phyloP scores from a whole-genome alignment of 495 filamentous ascomycete genomes.

The Hyaloscypha hepaticicola region DNA sequence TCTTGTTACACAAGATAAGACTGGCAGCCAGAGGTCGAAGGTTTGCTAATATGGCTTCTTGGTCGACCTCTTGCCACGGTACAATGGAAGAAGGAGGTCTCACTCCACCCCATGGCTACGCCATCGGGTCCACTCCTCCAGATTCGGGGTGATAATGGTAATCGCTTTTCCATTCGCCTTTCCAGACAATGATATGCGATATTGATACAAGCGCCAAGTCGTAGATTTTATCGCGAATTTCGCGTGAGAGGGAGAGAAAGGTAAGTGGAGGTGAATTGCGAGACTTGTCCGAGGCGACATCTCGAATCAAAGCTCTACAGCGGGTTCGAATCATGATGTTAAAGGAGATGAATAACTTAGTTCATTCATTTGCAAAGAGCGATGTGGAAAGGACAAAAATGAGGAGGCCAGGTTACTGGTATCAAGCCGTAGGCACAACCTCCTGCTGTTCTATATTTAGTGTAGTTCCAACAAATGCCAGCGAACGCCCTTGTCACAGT shows the following conservation, averaged over 20 bases:
- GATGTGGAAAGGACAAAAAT: not conserved
- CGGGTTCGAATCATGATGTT: constrained; percentile 8
- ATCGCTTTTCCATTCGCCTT: constrained; percentile 6
- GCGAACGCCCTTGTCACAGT: too few relatives aligned
- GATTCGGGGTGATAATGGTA: constrained; percentile 5
- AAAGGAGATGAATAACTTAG: constrained; percentile 8
- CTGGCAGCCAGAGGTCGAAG: constrained; percentile 3
- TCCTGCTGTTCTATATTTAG: constrained; percentile 5
- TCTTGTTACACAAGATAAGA: constrained; percentile 16
- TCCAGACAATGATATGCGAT: constrained; percentile 14
- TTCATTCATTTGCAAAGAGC: not conserved
- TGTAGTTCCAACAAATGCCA: constrained; percentile 13
- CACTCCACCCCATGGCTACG: not conserved
- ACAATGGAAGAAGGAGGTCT: constrained; percentile 9
- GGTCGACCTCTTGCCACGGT: constrained; percentile 9
- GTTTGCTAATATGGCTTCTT: constrained; percentile 14
- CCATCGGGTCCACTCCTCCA: constrained; percentile 2
- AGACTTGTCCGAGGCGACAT: not conserved
- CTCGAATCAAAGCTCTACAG: constrained; percentile 12
- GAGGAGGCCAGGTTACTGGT: constrained; percentile 1
- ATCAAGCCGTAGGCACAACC: not conserved
- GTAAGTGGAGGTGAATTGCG: constrained; percentile 12
- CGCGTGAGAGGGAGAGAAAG: constrained; percentile 14
- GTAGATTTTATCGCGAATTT: constrained; percentile 15
- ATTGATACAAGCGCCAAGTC: constrained; percentile 9